These are phyloP conservation scores for Fagus sylvatica DNA, from an alignment of 306 rosid genomes.

Conservation along the genomic window DNA sequence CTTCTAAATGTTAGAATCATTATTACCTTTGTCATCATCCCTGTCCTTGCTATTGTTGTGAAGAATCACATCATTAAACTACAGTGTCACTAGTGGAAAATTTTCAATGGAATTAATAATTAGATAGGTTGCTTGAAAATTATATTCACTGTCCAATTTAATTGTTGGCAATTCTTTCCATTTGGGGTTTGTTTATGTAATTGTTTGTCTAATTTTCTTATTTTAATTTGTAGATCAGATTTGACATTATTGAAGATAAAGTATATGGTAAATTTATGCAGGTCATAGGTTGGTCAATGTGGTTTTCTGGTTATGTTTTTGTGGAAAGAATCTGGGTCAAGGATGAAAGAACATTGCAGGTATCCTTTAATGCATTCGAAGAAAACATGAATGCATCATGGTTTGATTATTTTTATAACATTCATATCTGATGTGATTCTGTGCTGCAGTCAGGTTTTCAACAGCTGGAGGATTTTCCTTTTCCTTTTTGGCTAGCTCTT, in stretches of 20 bases:
- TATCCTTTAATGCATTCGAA: conserved; percentile 20
- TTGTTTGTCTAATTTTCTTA: background rate
- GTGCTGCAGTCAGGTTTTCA: conserved; percentile 62
- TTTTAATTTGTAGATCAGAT: background rate
- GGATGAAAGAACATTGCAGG: conserved; percentile 69
- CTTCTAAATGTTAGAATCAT: background rate
- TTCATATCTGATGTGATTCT: conserved; percentile 20
- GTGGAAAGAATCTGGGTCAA: conserved; percentile 76
- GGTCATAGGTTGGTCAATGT: conserved; percentile 98
- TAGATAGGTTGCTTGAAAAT: background rate
- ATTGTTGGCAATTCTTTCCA: background rate
- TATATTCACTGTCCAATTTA: background rate
- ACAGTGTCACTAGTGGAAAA: background rate
- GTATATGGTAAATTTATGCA: conserved; percentile 29
- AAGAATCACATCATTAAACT: background rate
- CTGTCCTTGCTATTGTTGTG: background rate
- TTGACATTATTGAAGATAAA: background rate
- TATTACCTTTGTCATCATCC: background rate
- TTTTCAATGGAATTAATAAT: background rate
- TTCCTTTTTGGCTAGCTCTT: conserved; percentile 88
- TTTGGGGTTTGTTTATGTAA: background rate
- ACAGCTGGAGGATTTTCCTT: conserved; percentile 54
- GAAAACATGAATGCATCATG: background rate
- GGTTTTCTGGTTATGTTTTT: conserved; percentile 83
- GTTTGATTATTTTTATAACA: background rate